A percentile compares a stretch with the other conserved stretches of the same genome.
phyloP scores from a whole-genome alignment of 1,139 yeast genomes.

The Meyerozyma carpophila region DNA sequence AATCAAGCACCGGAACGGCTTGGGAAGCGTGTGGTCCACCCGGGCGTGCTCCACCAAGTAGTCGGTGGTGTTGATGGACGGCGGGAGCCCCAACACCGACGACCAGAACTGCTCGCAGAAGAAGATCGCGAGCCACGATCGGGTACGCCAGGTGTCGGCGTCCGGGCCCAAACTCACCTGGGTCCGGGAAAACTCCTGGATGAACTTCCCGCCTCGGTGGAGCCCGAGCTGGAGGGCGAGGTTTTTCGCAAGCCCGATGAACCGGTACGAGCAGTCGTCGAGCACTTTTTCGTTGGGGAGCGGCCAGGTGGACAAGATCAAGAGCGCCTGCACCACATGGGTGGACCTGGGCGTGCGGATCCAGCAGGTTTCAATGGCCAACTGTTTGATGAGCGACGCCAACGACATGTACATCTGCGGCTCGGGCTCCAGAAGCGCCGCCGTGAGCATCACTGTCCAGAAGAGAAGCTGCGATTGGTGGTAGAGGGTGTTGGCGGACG shows the following conservation, averaged over 20 bases:
- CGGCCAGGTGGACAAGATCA: conserved; percentile 86
- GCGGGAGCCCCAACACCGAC: conserved; percentile 81
- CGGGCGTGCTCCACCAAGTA: conserved; percentile 76
- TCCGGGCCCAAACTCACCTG: conserved; percentile 82
- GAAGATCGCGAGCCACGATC: conserved; percentile 87
- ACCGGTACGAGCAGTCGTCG: conserved; percentile 88
- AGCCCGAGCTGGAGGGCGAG: conserved; percentile 85
- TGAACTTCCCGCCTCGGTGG: conserved; percentile 84
- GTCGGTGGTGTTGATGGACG: conserved; percentile 75
- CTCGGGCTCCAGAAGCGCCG: conserved; percentile 81
- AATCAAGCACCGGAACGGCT: conserved; percentile 65
- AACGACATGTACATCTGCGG: conserved; percentile 75
- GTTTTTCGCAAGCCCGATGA: conserved; percentile 80
- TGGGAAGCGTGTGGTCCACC: conserved; percentile 62
- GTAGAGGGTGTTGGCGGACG: conserved; percentile 71
- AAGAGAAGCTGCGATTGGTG: conserved; percentile 79
- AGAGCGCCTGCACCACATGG: conserved; percentile 83
- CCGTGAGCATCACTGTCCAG: conserved; percentile 88
- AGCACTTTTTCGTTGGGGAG: conserved; percentile 87
- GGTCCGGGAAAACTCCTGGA: conserved; percentile 83
- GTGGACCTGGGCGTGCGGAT: conserved; percentile 89
- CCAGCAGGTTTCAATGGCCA: conserved; percentile 93
- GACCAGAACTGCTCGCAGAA: conserved; percentile 91
- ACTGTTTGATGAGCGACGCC: conserved; percentile 73
- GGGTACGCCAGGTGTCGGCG: conserved; percentile 91